Percentiles rank a stretch among this genome's conserved stretches.
phyloP scores from a whole-genome alignment of 2,329 filamentous ascomycete species.

The Pleoardoris graminearum region DNA sequence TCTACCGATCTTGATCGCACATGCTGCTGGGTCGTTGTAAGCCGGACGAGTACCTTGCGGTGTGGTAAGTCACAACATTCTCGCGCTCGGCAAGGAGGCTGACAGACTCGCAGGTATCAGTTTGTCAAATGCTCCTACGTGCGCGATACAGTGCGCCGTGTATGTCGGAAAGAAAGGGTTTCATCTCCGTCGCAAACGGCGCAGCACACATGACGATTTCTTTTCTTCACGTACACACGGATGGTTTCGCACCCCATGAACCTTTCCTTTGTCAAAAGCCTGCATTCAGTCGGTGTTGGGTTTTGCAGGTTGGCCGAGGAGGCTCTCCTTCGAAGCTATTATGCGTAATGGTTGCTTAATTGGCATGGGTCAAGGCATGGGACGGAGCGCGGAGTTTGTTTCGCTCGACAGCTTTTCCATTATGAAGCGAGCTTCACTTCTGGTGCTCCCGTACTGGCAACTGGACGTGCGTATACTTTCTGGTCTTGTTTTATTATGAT shows the following conservation, averaged over 20 bases:
- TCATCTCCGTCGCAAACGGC: neutral
- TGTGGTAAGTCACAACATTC: neutral
- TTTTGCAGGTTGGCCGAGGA: neutral
- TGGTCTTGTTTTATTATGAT: no score
- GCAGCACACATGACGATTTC: neutral
- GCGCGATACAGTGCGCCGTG: neutral
- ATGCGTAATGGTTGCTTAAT: constrained; percentile 6
- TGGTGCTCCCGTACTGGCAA: no score
- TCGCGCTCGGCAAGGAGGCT: neutral
- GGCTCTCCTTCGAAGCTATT: neutral
- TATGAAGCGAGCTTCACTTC: neutral
- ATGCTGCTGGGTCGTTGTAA: constrained; percentile 9
- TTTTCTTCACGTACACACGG: neutral
- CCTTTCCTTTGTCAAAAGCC: constrained; percentile 9
- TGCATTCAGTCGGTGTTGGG: constrained; percentile 7
- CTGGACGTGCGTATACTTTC: no score
- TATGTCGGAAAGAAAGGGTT: neutral
- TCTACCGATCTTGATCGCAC: constrained; percentile 27
- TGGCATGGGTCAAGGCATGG: neutral
- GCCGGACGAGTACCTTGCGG: neutral
- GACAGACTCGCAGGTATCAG: neutral
- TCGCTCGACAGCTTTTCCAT: no score
- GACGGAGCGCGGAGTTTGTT: no score
- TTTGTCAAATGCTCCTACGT: neutral
- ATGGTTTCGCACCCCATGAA: neutral